phyloP scores from a whole-genome alignment of 2,329 filamentous ascomycete species.

The Kalmusia sp. region DNA sequence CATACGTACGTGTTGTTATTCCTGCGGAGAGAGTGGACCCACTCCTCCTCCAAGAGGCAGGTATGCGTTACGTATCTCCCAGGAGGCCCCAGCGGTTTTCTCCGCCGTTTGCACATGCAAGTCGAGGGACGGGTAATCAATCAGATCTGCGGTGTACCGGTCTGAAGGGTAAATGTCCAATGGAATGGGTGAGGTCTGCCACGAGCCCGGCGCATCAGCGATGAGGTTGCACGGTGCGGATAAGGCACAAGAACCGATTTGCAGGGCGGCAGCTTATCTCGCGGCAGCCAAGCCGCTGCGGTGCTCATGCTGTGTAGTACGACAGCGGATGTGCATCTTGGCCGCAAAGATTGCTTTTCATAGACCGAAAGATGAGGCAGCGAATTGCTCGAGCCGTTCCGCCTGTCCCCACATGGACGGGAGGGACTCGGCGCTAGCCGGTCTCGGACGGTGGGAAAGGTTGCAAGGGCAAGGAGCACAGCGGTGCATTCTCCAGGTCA shows the following conservation, averaged over 20 bases:
- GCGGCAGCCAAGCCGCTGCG: slow-evolving; percentile 2
- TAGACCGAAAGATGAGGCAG: background rate
- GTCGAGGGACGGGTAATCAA: background rate
- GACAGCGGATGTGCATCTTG: background rate
- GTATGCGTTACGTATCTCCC: background rate
- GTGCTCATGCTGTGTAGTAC: background rate
- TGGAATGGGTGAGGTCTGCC: slow-evolving; percentile 3
- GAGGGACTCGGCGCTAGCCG: background rate
- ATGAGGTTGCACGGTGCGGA: slow-evolving; percentile 12
- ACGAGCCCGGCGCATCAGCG: slow-evolving; percentile 15
- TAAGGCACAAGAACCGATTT: slow-evolving; percentile 17
- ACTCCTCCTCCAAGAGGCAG: background rate
- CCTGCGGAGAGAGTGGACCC: background rate
- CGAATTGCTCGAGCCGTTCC: slow-evolving; percentile 10
- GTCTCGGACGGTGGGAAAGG: background rate
- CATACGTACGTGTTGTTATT: background rate
- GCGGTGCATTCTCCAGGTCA: too few species aligned
- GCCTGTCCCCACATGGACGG: slow-evolving; percentile 3
- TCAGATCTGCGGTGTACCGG: background rate
- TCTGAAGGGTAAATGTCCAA: slow-evolving; percentile 10
- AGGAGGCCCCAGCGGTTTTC: background rate
- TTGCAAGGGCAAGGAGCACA: background rate
- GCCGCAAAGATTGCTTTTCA: background rate
- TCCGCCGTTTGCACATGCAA: background rate
- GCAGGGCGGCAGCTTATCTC: slow-evolving; percentile 9